Percentiles rank a stretch among this genome's conserved stretches.
Conservation (phyloP, 2,329 filamentous ascomycete genomes). For the Exophiala alcalophila region DNA sequence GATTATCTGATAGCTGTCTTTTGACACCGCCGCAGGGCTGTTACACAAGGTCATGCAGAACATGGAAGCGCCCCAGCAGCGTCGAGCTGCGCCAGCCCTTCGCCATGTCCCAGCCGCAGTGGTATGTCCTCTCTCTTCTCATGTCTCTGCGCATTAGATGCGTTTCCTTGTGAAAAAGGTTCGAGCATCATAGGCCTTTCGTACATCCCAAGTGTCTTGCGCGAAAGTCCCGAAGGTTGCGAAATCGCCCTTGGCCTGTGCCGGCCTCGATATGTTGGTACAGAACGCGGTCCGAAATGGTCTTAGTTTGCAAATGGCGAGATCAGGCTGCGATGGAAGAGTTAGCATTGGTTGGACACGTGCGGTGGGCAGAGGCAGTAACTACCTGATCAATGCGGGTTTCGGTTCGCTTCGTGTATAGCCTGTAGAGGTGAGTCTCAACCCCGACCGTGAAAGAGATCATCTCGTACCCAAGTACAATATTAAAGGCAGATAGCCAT, state of each 20-base stretch:
- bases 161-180: too few species aligned
- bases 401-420: constrained; percentile 93
- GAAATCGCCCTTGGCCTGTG: too few species aligned
- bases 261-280: constrained; percentile 20
- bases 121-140: too few species aligned
- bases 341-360: constrained; percentile 4
- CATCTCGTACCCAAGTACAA: constrained; percentile 77
- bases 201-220: too few species aligned
- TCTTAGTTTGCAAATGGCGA: constrained; percentile 30
- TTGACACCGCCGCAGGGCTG: constrained; percentile 9
- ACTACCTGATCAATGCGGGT: constrained; percentile 71
- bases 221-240: too few species aligned
- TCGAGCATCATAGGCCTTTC: too few species aligned
- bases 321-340: constrained; percentile 23
- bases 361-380: constrained; percentile 14
- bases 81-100: too few species aligned
- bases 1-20: constrained; percentile 3
- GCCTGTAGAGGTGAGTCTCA: constrained; percentile 50
- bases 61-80: background rate
- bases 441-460: background rate
- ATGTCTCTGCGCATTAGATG: too few species aligned
- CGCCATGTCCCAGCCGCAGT: too few species aligned
- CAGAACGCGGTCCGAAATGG: constrained; percentile 4
- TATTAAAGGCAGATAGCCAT: constrained; percentile 95
- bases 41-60: constrained; percentile 12